Conservation (phyloP, 371 early-diverging fungal genomes). For the Thermomucor indicae-seudaticae region DNA sequence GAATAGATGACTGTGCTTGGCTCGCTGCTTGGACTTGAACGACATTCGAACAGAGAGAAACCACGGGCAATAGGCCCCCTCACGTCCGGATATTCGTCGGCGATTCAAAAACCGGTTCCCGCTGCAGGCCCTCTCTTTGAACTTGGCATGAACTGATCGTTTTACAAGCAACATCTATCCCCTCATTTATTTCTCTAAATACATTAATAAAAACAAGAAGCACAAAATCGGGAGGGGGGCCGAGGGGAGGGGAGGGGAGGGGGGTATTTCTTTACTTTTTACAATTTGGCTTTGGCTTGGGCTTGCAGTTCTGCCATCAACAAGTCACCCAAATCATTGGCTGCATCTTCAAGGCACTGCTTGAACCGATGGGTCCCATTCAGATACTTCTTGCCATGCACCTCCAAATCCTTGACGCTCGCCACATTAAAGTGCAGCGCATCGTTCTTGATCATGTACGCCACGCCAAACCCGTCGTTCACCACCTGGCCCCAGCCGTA, state of each 20-base stretch:
- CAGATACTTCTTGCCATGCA: slow-evolving; percentile 38
- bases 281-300: slow-evolving; percentile 44
- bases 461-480: slow-evolving; percentile 90
- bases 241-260: too few species aligned
- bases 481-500: slow-evolving; percentile 98
- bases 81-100: too few species aligned
- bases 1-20: slow-evolving; percentile 42
- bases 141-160: too few species aligned
- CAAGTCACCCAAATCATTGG: slow-evolving; percentile 72
- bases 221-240: too few species aligned
- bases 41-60: slow-evolving; percentile 19
- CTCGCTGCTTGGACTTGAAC: slow-evolving; percentile 41
- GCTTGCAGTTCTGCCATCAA: slow-evolving; percentile 50
- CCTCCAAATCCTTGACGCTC: slow-evolving; percentile 51
- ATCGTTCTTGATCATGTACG: slow-evolving; percentile 90
- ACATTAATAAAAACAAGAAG: too few species aligned
- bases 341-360: slow-evolving; percentile 55
- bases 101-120: too few species aligned
- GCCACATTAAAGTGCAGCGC: slow-evolving; percentile 86
- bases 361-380: slow-evolving; percentile 51
- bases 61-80: too few species aligned
- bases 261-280: background rate
- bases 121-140: too few species aligned
- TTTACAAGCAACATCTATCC: too few species aligned
- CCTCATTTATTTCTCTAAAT: too few species aligned